phyloP scores from a whole-genome alignment of 2,329 filamentous ascomycete species.

The Phyllosticta paracitricarpa region DNA sequence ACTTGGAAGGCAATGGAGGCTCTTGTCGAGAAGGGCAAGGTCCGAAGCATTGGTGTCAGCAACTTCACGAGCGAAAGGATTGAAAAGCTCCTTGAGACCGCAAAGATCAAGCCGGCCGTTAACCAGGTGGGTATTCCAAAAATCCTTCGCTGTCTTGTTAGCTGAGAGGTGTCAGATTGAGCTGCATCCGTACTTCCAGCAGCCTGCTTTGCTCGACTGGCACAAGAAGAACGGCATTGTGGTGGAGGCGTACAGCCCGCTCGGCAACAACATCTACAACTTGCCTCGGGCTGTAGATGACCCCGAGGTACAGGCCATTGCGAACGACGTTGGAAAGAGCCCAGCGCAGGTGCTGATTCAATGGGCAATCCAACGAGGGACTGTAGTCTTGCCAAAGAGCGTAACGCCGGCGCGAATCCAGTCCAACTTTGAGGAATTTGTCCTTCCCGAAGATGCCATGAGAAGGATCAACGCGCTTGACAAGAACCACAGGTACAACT shows the following conservation, averaged over 20 bases:
- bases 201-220: conserved; percentile 47
- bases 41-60: conserved; percentile 30
- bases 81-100: conserved; percentile 14
- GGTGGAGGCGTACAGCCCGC: conserved; percentile 37
- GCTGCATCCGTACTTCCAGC: conserved; percentile 59
- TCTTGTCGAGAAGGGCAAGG: conserved; percentile 33
- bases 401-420: conserved; percentile 20
- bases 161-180: conserved; percentile 38
- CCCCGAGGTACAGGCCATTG: conserved; percentile 53
- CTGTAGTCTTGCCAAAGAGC: conserved; percentile 72
- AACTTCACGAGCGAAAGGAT: conserved; percentile 15
- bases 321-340: conserved; percentile 61
- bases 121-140: conserved; percentile 34
- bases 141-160: neutral
- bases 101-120: conserved; percentile 38
- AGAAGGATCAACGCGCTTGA: conserved; percentile 27
- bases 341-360: conserved; percentile 73
- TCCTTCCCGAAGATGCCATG: conserved; percentile 22
- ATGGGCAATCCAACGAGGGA: conserved; percentile 71
- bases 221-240: conserved; percentile 39
- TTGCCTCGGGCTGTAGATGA: conserved; percentile 60
- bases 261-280: conserved; percentile 51
- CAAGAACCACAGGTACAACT: conserved; percentile 23
- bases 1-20: conserved; percentile 33
- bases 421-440: conserved; percentile 25